These are phyloP conservation scores for Ottelia alismoides DNA, from an alignment of 106 monocot species.

Conservation along the genomic window DNA sequence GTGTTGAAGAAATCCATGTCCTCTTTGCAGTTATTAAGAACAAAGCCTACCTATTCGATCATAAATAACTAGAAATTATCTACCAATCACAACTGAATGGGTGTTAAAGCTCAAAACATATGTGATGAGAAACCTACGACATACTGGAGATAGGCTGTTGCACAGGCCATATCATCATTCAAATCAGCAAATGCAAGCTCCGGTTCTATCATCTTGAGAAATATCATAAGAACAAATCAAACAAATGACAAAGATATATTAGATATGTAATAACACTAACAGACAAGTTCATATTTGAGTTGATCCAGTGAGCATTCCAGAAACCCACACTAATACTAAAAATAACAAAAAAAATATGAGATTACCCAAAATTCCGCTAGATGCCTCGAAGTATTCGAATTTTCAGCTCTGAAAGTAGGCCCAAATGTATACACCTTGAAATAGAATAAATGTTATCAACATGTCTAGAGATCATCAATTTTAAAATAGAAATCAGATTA, in stretches of 20 bases:
- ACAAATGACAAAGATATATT: no score
- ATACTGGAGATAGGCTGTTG: constrained; percentile 99
- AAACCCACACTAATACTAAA: no score
- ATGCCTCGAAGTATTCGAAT: constrained; percentile 94
- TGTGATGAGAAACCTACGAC: constrained; percentile 76
- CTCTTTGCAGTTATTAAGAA: constrained; percentile 94
- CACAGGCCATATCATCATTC: constrained; percentile 97
- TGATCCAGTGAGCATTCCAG: no score
- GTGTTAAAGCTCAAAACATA: not conserved
- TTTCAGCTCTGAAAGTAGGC: constrained; percentile 97
- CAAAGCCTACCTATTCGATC: constrained; percentile 60
- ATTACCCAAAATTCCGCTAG: constrained; percentile 99
- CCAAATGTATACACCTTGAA: constrained; percentile 95
- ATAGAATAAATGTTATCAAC: not conserved
- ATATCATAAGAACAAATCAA: constrained; percentile 4
- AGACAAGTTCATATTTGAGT: no score
- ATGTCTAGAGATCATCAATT: no score
- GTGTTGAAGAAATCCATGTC: constrained; percentile 98
- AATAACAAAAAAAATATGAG: not conserved
- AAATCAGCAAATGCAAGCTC: constrained; percentile 98
- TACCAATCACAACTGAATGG: not conserved
- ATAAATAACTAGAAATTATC: constrained; percentile 1
- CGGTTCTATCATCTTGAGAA: constrained; percentile 92
- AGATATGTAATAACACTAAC: no score
- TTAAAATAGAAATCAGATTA: no score